phyloP scores from a whole-genome alignment of 2,329 filamentous ascomycete species.

The Penicillium sp. region DNA sequence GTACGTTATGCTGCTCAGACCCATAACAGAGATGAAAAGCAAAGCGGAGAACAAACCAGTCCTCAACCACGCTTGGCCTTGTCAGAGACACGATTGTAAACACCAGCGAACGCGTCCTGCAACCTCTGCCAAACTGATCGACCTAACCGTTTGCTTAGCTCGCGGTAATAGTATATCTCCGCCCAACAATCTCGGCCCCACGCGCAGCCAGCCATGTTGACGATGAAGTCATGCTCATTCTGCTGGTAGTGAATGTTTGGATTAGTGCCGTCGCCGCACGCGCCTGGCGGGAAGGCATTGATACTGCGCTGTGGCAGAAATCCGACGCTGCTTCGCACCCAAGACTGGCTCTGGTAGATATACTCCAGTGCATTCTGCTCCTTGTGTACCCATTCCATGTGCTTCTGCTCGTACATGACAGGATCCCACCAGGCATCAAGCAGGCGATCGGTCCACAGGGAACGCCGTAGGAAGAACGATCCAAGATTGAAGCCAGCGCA shows the following conservation, averaged over 20 bases:
- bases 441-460: constrained; percentile 82
- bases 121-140: constrained; percentile 71
- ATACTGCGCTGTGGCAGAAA: constrained; percentile 89
- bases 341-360: constrained; percentile 85
- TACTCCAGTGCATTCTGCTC: constrained; percentile 95
- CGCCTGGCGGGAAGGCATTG: constrained; percentile 89
- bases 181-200: constrained; percentile 97
- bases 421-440: constrained; percentile 99
- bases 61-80: constrained; percentile 4
- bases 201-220: constrained; percentile 98
- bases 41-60: neutral
- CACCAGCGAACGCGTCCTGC: constrained; percentile 28
- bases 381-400: constrained; percentile 99
- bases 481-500: constrained; percentile 95
- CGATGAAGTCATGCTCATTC: constrained; percentile 81
- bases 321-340: constrained; percentile 81
- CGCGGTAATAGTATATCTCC: constrained; percentile 93
- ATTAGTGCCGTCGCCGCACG: constrained; percentile 64
- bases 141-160: constrained; percentile 87
- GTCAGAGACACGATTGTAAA: constrained; percentile 25
- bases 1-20: neutral
- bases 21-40: neutral
- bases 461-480: constrained; percentile 85
- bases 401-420: constrained; percentile 93
- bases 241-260: constrained; percentile 79